Evolutionary conservation across 2,329 filamentous ascomycete species (phyloP).

Genomic region (Ceratocystis eucalypticola): DNA sequence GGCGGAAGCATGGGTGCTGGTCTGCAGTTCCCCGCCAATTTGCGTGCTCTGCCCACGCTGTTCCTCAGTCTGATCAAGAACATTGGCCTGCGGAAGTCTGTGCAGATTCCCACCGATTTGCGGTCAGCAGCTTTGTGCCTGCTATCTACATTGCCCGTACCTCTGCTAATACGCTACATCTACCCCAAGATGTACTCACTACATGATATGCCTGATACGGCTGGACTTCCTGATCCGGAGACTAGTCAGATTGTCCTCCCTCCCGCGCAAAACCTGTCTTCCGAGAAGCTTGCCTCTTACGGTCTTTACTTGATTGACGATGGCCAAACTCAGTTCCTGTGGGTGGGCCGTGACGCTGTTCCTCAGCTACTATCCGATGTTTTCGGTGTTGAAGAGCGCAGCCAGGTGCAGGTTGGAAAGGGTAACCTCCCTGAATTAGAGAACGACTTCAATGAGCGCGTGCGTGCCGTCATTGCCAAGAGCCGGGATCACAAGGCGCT

Average conservation of each 20-base stretch:
- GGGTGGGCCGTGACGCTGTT: conserved; percentile 86
- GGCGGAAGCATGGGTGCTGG: conserved; percentile 93
- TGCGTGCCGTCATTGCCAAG: conserved; percentile 83
- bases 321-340: conserved; percentile 92
- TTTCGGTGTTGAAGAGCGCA: conserved; percentile 74
- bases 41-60: conserved; percentile 73
- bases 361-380: conserved; percentile 80
- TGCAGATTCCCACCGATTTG: conserved; percentile 87
- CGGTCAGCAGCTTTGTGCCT: conserved; percentile 84
- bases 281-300: conserved; percentile 73
- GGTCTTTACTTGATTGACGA: conserved; percentile 95
- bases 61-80: conserved; percentile 96
- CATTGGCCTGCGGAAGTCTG: conserved; percentile 80
- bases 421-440: conserved; percentile 73
- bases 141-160: conserved; percentile 83
- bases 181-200: conserved; percentile 74
- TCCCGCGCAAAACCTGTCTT: conserved; percentile 71
- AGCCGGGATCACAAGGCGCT: conserved; percentile 74
- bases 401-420: conserved; percentile 83
- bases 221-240: conserved; percentile 69
- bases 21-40: conserved; percentile 84
- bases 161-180: conserved; percentile 85
- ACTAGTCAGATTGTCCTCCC: conserved; percentile 85
- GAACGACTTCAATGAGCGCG: conserved; percentile 90
- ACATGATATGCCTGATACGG: conserved; percentile 92